Percentiles rank a stretch among this genome's conserved stretches.
Evolutionary conservation across 306 rosid species (phyloP).

Genomic region (Trichosanthes cucumerina): DNA sequence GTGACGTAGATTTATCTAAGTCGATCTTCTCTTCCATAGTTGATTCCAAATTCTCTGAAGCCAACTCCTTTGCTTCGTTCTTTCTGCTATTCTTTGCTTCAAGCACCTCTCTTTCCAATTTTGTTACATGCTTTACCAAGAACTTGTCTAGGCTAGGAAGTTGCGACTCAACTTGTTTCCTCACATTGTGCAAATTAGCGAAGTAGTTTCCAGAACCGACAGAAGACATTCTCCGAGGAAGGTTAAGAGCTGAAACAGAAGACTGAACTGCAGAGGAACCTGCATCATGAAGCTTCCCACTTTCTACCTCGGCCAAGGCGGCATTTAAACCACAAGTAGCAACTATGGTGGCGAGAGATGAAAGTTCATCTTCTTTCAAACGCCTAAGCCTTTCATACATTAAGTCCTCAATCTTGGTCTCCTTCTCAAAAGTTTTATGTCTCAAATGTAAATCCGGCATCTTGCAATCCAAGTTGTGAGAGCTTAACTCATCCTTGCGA

Average conservation of each 20-base stretch:
- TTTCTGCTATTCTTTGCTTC: slow-evolving; percentile 59
- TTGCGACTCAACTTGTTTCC: slow-evolving; percentile 42
- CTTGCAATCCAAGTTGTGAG: slow-evolving; percentile 32
- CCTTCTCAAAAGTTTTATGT: slow-evolving; percentile 37
- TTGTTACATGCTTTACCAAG: slow-evolving; percentile 71
- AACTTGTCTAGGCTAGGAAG: slow-evolving; percentile 84
- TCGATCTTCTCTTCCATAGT: not conserved
- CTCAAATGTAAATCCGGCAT: slow-evolving; percentile 25
- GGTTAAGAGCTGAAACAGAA: slow-evolving; percentile 21
- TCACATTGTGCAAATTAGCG: slow-evolving; percentile 31
- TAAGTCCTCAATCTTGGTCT: slow-evolving; percentile 47
- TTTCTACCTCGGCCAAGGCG: slow-evolving; percentile 64
- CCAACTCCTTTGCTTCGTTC: slow-evolving; percentile 28
- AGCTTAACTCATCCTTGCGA: slow-evolving; percentile 18
- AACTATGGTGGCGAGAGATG: slow-evolving; percentile 87
- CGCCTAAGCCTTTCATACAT: slow-evolving; percentile 76
- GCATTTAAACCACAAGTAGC: slow-evolving; percentile 90
- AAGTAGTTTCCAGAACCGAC: slow-evolving; percentile 29
- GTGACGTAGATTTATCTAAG: not conserved
- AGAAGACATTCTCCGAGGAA: slow-evolving; percentile 36
- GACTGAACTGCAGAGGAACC: slow-evolving; percentile 24
- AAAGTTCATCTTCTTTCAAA: slow-evolving; percentile 76
- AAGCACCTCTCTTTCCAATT: slow-evolving; percentile 72
- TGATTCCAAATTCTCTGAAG: slow-evolving; percentile 16
- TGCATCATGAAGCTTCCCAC: slow-evolving; percentile 32